These are phyloP conservation scores for Fusarium begoniae DNA, from an alignment of 2,329 filamentous ascomycete species.

Conservation along the genomic window DNA sequence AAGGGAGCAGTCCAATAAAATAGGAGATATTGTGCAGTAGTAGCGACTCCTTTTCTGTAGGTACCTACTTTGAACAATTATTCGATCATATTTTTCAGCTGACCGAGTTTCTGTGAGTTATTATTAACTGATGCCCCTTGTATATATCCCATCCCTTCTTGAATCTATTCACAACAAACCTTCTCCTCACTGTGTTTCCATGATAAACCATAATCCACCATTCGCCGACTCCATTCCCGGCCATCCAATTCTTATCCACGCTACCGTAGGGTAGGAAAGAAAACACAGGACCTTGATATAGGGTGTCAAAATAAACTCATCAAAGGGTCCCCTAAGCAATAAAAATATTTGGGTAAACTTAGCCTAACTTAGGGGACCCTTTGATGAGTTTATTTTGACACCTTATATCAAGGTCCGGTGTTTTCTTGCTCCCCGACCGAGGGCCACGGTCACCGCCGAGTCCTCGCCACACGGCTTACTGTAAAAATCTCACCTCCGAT, in stretches of 20 bases:
- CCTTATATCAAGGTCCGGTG: no score
- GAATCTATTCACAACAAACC: neutral
- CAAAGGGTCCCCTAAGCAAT: no score
- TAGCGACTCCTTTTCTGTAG: neutral
- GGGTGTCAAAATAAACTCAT: no score
- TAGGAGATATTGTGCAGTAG: neutral
- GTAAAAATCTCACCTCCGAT: neutral
- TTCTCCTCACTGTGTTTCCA: neutral
- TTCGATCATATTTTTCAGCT: neutral
- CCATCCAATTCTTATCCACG: neutral
- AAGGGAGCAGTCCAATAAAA: constrained; percentile 2
- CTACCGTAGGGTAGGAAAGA: no score
- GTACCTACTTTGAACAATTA: neutral
- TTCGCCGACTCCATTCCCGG: neutral
- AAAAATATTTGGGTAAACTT: no score
- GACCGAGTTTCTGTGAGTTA: neutral
- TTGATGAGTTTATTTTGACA: no score
- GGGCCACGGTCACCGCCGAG: constrained; percentile 1
- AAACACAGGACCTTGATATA: no score
- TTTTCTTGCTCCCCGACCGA: no score
- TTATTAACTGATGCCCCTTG: neutral
- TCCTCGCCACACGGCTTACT: constrained; percentile 19
- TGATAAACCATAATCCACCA: neutral
- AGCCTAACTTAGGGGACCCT: no score
- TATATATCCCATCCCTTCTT: neutral